phyloP scores from a whole-genome alignment of 345 rosid genomes.

The Leavenworthia alabamica region DNA sequence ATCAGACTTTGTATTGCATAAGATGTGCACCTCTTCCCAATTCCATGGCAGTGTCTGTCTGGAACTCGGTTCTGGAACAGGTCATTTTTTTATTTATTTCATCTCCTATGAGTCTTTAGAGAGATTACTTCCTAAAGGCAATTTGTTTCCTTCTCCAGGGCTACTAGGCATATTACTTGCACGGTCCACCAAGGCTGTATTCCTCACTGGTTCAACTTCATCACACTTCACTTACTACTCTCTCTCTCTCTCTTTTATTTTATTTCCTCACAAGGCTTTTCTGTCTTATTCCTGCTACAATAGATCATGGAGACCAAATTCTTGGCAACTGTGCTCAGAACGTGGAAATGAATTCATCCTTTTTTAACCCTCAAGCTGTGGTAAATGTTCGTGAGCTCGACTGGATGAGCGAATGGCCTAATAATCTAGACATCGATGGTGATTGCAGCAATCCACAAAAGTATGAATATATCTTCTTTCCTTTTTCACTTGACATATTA shows the following conservation, averaged over 20 bases:
- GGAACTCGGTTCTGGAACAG: constrained; percentile 94
- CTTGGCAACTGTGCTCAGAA: constrained; percentile 64
- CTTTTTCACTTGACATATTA: constrained; percentile 4
- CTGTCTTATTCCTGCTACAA: not conserved
- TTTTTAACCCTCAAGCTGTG: constrained; percentile 35
- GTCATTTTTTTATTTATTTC: too few species aligned
- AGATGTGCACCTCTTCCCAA: constrained; percentile 53
- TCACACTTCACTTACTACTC: too few species aligned
- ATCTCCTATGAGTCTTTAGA: too few species aligned
- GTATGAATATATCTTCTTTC: constrained; percentile 22
- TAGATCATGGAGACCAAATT: constrained; percentile 59
- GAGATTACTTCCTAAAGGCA: too few species aligned
- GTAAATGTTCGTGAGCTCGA: constrained; percentile 69
- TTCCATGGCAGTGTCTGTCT: constrained; percentile 45
- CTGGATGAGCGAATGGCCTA: constrained; percentile 74
- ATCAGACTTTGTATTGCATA: constrained; percentile 71
- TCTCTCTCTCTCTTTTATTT: too few species aligned
- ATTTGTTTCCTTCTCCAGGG: constrained; percentile 45
- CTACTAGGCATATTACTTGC: constrained; percentile 71
- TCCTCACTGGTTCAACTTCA: constrained; percentile 89
- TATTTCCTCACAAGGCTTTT: too few species aligned
- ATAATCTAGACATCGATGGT: constrained; percentile 27
- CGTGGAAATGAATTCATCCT: constrained; percentile 41
- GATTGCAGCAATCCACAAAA: constrained; percentile 24
- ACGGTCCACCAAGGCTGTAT: constrained; percentile 54